A percentile compares a stretch with the other conserved stretches of the same genome.
These are phyloP conservation scores for Blastobotrys persicus DNA, from an alignment of 1,139 yeast genomes.

Conservation along the genomic window DNA sequence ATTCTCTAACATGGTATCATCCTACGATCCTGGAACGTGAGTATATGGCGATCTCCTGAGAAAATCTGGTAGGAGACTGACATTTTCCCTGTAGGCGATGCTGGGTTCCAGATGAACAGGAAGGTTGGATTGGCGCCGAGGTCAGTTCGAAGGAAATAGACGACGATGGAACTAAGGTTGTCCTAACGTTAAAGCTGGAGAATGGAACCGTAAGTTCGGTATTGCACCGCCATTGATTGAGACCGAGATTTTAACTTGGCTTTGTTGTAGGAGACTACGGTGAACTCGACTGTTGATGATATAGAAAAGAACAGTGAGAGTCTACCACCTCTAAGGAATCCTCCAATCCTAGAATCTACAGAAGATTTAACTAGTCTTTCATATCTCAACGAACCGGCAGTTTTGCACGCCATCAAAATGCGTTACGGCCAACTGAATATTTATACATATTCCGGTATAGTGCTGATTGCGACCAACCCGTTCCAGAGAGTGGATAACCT, in stretches of 20 bases:
- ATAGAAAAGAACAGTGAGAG: slow-evolving; percentile 44
- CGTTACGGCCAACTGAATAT: slow-evolving; percentile 87
- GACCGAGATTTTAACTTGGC: slow-evolving; percentile 1
- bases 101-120: slow-evolving; percentile 87
- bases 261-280: slow-evolving; percentile 25
- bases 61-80: background rate
- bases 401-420: slow-evolving; percentile 86
- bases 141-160: slow-evolving; percentile 55
- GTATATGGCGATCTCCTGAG: slow-evolving; percentile 15
- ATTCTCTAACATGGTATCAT: slow-evolving; percentile 28
- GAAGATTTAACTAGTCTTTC: slow-evolving; percentile 92
- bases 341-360: slow-evolving; percentile 89
- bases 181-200: slow-evolving; percentile 61
- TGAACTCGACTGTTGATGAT: slow-evolving; percentile 38
- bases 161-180: slow-evolving; percentile 47
- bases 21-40: slow-evolving; percentile 36
- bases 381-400: slow-evolving; percentile 90
- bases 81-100: slow-evolving; percentile 53
- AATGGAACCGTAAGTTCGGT: slow-evolving; percentile 42
- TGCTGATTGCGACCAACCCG: slow-evolving; percentile 93
- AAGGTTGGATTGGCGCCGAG: slow-evolving; percentile 91
- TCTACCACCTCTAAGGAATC: slow-evolving; percentile 82
- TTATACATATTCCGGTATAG: slow-evolving; percentile 96
- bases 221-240: background rate
- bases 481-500: slow-evolving; percentile 89